phyloP scores from a whole-genome alignment of 2,329 filamentous ascomycete genomes.

The Aspergillus terreus region DNA sequence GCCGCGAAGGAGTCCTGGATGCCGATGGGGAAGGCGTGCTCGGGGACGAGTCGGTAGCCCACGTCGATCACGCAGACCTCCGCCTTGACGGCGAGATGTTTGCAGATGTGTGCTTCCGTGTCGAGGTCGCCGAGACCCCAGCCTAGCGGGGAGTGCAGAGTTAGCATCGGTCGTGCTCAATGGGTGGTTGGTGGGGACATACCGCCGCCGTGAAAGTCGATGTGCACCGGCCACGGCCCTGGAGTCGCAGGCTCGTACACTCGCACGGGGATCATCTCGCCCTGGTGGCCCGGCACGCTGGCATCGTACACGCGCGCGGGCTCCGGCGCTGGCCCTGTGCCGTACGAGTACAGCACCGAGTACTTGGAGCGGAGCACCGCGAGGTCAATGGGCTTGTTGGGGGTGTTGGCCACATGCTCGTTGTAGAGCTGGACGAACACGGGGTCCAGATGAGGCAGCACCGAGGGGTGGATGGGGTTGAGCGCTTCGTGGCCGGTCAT shows the following conservation, averaged over 20 bases:
- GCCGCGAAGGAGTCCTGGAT: constrained; percentile 50
- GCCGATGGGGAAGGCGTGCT: constrained; percentile 47
- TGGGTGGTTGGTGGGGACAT: neutral
- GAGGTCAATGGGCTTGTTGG: constrained; percentile 40
- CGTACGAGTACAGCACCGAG: constrained; percentile 45
- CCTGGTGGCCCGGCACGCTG: constrained; percentile 31
- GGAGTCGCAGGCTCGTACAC: constrained; percentile 44
- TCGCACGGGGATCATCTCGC: constrained; percentile 34
- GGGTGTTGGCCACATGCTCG: constrained; percentile 41
- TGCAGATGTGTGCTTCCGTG: constrained; percentile 49
- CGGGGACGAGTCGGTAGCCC: constrained; percentile 52
- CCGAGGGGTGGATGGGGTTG: constrained; percentile 48
- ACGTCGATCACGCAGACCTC: constrained; percentile 49
- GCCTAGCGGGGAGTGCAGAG: constrained; percentile 7
- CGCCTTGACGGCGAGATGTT: constrained; percentile 44
- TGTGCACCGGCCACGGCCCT: constrained; percentile 46
- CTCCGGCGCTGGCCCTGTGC: constrained; percentile 41
- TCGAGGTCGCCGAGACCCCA: constrained; percentile 51
- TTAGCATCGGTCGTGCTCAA: too few species aligned
- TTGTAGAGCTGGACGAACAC: constrained; percentile 49
- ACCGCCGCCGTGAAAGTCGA: constrained; percentile 50
- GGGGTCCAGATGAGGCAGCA: constrained; percentile 46
- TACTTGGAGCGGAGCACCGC: constrained; percentile 38
- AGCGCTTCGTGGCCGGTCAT: constrained; percentile 39
- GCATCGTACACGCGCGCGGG: constrained; percentile 40